phyloP scores from a whole-genome alignment of 2,329 filamentous ascomycete genomes.

The Myriosclerotinia curreyana region DNA sequence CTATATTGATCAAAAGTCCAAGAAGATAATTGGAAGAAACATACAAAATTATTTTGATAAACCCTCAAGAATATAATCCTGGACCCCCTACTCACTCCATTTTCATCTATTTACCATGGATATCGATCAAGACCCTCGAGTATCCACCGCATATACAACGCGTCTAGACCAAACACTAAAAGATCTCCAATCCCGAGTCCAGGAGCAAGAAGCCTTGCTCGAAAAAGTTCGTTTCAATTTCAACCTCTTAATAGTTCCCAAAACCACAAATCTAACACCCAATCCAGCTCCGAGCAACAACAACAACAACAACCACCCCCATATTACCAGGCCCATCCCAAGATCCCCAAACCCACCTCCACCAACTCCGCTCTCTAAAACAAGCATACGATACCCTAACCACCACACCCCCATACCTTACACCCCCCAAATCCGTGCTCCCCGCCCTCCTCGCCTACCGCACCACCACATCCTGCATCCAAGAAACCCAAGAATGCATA shows the following conservation, averaged over 20 bases:
- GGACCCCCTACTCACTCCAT: not conserved
- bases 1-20: not conserved
- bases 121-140: constrained; percentile 32
- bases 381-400: constrained; percentile 64
- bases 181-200: constrained; percentile 59
- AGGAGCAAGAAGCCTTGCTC: constrained; percentile 52
- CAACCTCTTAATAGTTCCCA: not conserved
- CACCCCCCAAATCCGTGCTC: constrained; percentile 63
- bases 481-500: constrained; percentile 62
- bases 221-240: constrained; percentile 42
- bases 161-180: constrained; percentile 65
- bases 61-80: not conserved
- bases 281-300: constrained; percentile 35
- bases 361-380: constrained; percentile 54
- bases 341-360: constrained; percentile 41
- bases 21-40: not conserved
- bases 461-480: constrained; percentile 60
- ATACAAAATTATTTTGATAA: no score
- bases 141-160: constrained; percentile 46
- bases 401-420: constrained; percentile 61
- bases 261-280: constrained; percentile 11
- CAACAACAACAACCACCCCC: constrained; percentile 21
- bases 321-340: constrained; percentile 34
- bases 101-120: constrained; percentile 21
- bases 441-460: constrained; percentile 70